phyloP scores from a whole-genome alignment of 2,329 filamentous ascomycete genomes.

The Aspergillus flavus region DNA sequence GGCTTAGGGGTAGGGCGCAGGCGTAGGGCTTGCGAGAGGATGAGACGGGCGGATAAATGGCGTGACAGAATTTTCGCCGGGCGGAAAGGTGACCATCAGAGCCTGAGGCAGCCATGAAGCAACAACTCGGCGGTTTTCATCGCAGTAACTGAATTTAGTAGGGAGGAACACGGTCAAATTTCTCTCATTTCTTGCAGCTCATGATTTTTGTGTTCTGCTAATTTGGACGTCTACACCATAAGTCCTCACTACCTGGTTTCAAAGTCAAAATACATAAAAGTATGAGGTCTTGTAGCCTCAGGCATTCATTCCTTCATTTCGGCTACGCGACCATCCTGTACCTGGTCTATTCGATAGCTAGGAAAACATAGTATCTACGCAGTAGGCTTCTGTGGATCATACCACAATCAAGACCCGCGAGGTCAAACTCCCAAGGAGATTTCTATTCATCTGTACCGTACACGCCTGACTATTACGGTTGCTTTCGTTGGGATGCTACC shows the following conservation, averaged over 20 bases:
- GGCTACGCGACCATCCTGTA: no score
- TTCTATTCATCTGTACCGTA: not conserved
- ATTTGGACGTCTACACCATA: not conserved
- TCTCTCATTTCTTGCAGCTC: not conserved
- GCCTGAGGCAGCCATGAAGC: slow-evolving; percentile 1
- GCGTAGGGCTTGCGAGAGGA: slow-evolving; percentile 43
- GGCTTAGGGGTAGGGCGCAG: slow-evolving; percentile 52
- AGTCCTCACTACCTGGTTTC: not conserved
- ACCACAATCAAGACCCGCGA: not conserved
- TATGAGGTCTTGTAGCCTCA: not conserved
- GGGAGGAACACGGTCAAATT: not conserved
- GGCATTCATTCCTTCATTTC: not conserved
- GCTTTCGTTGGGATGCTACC: slow-evolving; percentile 18
- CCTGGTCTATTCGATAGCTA: no score
- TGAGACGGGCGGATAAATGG: slow-evolving; percentile 20
- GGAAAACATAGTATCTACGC: no score
- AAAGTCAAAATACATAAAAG: not conserved
- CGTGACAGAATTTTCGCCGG: slow-evolving; percentile 27
- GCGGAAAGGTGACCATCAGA: not conserved
- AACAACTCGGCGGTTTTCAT: not conserved
- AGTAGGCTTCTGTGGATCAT: not conserved
- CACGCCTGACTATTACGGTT: slow-evolving; percentile 8
- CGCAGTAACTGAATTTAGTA: not conserved
- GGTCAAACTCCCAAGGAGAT: not conserved
- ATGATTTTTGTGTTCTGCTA: not conserved